These are phyloP conservation scores for Gnetum montanum DNA, from an alignment of 75 land plant species.

Conservation along the genomic window DNA sequence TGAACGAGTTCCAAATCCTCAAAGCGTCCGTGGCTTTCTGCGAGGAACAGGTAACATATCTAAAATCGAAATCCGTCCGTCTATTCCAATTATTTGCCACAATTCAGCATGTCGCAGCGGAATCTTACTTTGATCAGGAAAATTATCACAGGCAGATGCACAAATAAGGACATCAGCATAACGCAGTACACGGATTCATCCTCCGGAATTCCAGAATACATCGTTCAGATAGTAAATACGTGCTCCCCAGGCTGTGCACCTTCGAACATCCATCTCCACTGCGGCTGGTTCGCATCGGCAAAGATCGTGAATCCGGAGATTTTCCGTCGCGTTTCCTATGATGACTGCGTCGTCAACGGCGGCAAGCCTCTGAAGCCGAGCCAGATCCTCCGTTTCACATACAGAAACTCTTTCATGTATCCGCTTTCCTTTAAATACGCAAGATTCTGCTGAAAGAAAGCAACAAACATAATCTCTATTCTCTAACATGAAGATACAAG, in stretches of 20 bases:
- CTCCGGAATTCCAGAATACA: conserved; percentile 50
- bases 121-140: too few species aligned
- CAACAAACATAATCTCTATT: neutral
- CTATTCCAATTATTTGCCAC: too few species aligned
- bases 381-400: conserved; percentile 42
- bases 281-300: conserved; percentile 79
- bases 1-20: too few species aligned
- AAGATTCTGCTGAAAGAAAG: conserved; percentile 32
- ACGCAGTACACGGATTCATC: conserved; percentile 34
- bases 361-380: conserved; percentile 34
- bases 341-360: conserved; percentile 59
- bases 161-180: conserved; percentile 59
- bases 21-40: too few species aligned
- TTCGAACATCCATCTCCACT: conserved; percentile 56
- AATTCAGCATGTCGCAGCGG: too few species aligned
- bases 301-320: conserved; percentile 41
- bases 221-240: conserved; percentile 69
- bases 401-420: conserved; percentile 59
- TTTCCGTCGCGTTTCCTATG: conserved; percentile 41
- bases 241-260: conserved; percentile 60
- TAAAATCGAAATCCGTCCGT: too few species aligned
- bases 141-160: conserved; percentile 17
- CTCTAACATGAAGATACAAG: too few species aligned
- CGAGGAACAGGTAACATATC: too few species aligned
- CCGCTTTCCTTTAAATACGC: conserved; percentile 52